phyloP scores from a whole-genome alignment of 345 rosid species.

The Euphorbia peplus region DNA sequence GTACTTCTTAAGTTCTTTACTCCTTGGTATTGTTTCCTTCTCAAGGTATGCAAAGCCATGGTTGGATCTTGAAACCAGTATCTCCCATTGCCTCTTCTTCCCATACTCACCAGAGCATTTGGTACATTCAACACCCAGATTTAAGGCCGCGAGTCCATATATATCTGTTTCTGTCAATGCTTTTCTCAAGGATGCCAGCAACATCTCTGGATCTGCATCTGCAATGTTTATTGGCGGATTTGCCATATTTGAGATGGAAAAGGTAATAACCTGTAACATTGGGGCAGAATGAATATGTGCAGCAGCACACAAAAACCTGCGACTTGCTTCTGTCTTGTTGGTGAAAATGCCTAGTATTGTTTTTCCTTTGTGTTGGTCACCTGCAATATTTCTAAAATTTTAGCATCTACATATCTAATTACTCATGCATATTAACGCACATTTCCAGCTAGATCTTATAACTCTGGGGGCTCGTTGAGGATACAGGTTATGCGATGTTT shows the following conservation, averaged over 20 bases:
- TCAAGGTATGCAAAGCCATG: slow-evolving; percentile 80
- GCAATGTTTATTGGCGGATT: slow-evolving; percentile 89
- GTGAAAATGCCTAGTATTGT: neutral
- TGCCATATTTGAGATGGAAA: slow-evolving; percentile 56
- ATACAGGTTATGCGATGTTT: neutral
- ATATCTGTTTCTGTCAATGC: slow-evolving; percentile 57
- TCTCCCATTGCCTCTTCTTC: slow-evolving; percentile 69
- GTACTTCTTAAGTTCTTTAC: neutral
- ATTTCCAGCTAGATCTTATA: neutral
- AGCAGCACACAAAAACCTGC: neutral
- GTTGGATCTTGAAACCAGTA: slow-evolving; percentile 54
- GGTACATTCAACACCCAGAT: slow-evolving; percentile 48
- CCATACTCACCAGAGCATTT: slow-evolving; percentile 90
- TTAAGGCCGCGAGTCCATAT: slow-evolving; percentile 52
- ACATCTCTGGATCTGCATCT: slow-evolving; percentile 73
- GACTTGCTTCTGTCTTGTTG: neutral
- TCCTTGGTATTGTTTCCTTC: slow-evolving; percentile 9
- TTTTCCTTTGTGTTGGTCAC: neutral
- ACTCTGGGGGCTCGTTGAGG: neutral
- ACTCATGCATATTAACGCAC: neutral
- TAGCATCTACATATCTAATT: neutral
- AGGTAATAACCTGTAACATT: slow-evolving; percentile 44
- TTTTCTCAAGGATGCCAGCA: slow-evolving; percentile 48
- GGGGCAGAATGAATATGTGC: neutral
- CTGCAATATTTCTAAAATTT: neutral